These are phyloP conservation scores for Harringtonia aguacate DNA, from an alignment of 2,329 filamentous ascomycete species.

Conservation along the genomic window DNA sequence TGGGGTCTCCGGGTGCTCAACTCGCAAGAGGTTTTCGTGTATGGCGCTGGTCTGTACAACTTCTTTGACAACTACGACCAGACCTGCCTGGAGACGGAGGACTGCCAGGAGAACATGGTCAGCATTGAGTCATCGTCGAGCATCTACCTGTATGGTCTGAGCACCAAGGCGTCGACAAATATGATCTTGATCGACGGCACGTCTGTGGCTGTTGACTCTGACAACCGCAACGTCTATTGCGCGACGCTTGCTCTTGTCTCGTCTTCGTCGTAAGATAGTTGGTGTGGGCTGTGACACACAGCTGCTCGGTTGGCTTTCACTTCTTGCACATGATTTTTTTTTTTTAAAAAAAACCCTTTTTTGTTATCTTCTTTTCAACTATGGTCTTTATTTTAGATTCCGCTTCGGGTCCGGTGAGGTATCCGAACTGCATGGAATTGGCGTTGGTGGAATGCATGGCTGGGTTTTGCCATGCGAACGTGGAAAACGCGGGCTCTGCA, in stretches of 20 bases:
- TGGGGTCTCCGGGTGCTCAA: slow-evolving; percentile 65
- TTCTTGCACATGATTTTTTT: background rate
- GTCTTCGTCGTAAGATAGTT: slow-evolving; percentile 4
- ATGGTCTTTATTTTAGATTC: background rate
- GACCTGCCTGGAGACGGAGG: slow-evolving; percentile 53
- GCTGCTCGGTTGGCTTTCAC: background rate
- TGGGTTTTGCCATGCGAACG: no score
- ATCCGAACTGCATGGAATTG: no score
- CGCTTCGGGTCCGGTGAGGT: no score
- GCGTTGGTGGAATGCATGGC: no score
- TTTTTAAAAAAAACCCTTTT: background rate
- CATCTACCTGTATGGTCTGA: slow-evolving; percentile 57
- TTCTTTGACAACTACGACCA: slow-evolving; percentile 79
- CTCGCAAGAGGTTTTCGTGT: slow-evolving; percentile 57
- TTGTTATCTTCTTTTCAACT: background rate
- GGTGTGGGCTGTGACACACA: background rate
- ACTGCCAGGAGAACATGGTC: slow-evolving; percentile 71
- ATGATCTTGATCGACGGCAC: slow-evolving; percentile 57
- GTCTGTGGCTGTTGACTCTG: slow-evolving; percentile 39
- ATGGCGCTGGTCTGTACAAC: slow-evolving; percentile 66
- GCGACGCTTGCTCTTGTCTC: slow-evolving; percentile 46
- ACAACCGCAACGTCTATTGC: slow-evolving; percentile 58
- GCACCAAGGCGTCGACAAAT: slow-evolving; percentile 64
- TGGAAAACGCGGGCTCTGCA: no score
- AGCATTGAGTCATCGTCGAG: slow-evolving; percentile 51